phyloP scores from a whole-genome alignment of 305 asterid species.

The Solanum hybrid region DNA sequence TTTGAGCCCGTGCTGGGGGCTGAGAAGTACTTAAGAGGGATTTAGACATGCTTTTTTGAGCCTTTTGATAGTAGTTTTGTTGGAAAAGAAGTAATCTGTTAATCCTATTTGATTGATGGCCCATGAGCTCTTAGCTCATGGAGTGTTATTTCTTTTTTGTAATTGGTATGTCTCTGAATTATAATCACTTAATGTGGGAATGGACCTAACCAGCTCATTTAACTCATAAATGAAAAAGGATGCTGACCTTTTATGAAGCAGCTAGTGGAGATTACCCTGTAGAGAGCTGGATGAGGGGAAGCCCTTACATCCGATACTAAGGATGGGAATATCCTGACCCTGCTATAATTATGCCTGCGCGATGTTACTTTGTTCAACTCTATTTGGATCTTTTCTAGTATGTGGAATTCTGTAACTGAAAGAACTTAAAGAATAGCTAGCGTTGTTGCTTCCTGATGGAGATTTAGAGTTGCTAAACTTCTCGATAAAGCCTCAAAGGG shows the following conservation, averaged over 20 bases:
- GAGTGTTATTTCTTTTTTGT: not conserved
- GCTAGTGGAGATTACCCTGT: not conserved
- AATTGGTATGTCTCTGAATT: not conserved
- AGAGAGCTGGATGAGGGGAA: slow-evolving; percentile 5
- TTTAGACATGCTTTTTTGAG: not conserved
- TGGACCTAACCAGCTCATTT: not conserved
- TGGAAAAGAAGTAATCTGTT: not conserved
- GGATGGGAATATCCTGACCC: not conserved
- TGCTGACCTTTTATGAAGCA: not conserved
- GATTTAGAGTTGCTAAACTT: not conserved
- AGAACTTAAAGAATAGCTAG: not conserved
- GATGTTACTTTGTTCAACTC: slow-evolving; percentile 13
- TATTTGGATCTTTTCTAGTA: slow-evolving; percentile 7
- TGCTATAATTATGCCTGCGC: slow-evolving; percentile 9
- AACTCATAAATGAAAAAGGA: not conserved
- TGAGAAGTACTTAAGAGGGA: not conserved
- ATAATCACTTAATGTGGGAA: not conserved
- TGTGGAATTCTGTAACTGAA: not conserved
- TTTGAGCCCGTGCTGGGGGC: not conserved
- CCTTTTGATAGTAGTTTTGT: not conserved
- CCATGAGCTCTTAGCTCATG: not conserved
- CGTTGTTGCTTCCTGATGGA: not conserved
- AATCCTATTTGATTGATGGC: not conserved
- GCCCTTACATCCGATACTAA: not conserved
- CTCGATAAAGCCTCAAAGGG: not conserved